Conservation (phyloP, 345 rosid species). For the Dipteronia sinensis region DNA sequence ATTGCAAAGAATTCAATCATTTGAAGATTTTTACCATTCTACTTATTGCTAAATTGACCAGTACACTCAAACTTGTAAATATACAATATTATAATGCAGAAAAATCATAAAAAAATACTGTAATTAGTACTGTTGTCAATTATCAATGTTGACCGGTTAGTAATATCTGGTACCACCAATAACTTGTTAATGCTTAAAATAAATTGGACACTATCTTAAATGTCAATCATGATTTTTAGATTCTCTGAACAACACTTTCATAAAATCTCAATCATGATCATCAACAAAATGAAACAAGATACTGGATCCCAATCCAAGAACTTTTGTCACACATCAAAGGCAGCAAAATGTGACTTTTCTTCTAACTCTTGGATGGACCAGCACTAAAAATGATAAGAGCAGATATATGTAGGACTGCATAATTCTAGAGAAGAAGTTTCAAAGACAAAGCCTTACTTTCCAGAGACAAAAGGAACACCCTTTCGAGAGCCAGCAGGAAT, state of each 20-base stretch:
- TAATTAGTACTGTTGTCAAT: background rate
- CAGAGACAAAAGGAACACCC: constrained; percentile 67
- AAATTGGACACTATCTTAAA: background rate
- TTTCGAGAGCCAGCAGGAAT: constrained; percentile 48
- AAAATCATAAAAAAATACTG: background rate
- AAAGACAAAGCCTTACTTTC: constrained; percentile 52
- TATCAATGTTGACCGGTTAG: background rate
- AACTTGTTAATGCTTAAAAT: background rate
- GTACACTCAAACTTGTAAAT: too few species aligned
- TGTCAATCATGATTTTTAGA: too few species aligned
- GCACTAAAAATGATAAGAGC: too few species aligned
- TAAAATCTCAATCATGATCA: background rate
- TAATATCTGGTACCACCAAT: background rate
- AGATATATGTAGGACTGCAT: background rate
- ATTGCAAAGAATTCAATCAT: background rate
- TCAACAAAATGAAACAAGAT: background rate
- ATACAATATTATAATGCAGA: background rate
- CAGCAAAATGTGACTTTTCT: background rate
- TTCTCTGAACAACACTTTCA: background rate
- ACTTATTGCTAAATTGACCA: too few species aligned
- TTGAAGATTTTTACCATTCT: background rate
- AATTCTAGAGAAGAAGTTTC: background rate
- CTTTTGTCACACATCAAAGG: background rate
- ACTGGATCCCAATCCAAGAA: background rate
- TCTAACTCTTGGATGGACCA: too few species aligned